Percentiles rank a stretch among this genome's conserved stretches.
Evolutionary conservation across 805 yeast species (phyloP).

Genomic region (Wickerhamomyces bovis): DNA sequence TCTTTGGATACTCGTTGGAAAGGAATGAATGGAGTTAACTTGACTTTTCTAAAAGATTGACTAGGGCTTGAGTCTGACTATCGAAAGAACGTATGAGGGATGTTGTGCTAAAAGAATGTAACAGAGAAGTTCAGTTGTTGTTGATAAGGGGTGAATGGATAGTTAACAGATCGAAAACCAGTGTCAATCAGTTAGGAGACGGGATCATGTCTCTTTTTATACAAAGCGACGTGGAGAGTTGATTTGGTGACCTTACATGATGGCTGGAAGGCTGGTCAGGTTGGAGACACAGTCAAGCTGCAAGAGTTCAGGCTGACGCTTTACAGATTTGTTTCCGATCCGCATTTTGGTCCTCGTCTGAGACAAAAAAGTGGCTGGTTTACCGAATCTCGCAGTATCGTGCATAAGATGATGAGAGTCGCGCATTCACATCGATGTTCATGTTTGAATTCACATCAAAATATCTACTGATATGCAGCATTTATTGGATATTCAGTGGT

Average conservation of each 20-base stretch:
- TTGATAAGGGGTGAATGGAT: slow-evolving; percentile 2
- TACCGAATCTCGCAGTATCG: background rate
- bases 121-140: background rate
- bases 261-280: background rate
- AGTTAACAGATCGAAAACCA: too few relatives aligned
- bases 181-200: background rate
- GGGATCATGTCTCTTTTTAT: background rate
- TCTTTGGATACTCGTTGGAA: too few relatives aligned
- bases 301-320: background rate
- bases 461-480: background rate
- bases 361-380: background rate
- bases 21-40: background rate
- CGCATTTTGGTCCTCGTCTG: background rate
- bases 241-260: background rate
- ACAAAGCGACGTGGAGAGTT: background rate
- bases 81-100: slow-evolving; percentile 1
- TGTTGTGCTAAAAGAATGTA: background rate
- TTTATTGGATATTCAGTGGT: background rate
- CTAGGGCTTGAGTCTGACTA: background rate
- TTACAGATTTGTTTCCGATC: background rate
- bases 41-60: slow-evolving; percentile 6
- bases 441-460: too few relatives aligned
- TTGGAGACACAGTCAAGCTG: background rate
- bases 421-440: too few relatives aligned
- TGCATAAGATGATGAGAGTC: background rate